These are phyloP conservation scores for Epichloe sylvatica DNA, from an alignment of 2,329 filamentous ascomycete genomes.

Conservation along the genomic window DNA sequence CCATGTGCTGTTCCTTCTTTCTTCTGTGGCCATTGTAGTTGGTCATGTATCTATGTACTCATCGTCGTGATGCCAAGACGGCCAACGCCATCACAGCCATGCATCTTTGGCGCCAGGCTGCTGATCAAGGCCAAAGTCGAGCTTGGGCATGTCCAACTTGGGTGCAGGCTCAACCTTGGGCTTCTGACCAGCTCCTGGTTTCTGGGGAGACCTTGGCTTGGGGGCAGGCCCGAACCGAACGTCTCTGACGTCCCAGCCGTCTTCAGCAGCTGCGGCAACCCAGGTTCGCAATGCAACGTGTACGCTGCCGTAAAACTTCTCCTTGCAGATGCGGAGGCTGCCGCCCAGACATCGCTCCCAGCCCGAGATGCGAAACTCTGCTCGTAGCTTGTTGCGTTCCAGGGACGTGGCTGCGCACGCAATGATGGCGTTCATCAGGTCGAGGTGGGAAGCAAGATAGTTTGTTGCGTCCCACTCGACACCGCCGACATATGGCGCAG, in stretches of 20 bases:
- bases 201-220: conserved; percentile 19
- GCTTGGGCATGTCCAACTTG: conserved; percentile 45
- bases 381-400: conserved; percentile 66
- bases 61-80: background rate
- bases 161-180: conserved; percentile 43
- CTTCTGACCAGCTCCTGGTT: conserved; percentile 20
- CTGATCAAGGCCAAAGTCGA: conserved; percentile 34
- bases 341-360: conserved; percentile 84
- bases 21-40: background rate
- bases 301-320: conserved; percentile 90
- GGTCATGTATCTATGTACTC: too few relatives aligned
- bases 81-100: conserved; percentile 15
- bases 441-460: conserved; percentile 83
- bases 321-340: conserved; percentile 81
- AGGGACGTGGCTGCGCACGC: conserved; percentile 58
- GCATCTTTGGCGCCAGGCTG: conserved; percentile 16
- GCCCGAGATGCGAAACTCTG: conserved; percentile 65
- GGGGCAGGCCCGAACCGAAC: conserved; percentile 57
- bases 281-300: conserved; percentile 82
- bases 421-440: conserved; percentile 81
- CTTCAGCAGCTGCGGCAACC: conserved; percentile 74
- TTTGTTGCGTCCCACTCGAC: conserved; percentile 99
- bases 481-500: conserved; percentile 88
- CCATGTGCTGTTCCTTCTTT: background rate
- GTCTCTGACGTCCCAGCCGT: conserved; percentile 72